A percentile compares a stretch with the other conserved stretches of the same genome.
Evolutionary conservation across 1,139 yeast genomes (phyloP).

Genomic region (Hanseniaspora uvarum): DNA sequence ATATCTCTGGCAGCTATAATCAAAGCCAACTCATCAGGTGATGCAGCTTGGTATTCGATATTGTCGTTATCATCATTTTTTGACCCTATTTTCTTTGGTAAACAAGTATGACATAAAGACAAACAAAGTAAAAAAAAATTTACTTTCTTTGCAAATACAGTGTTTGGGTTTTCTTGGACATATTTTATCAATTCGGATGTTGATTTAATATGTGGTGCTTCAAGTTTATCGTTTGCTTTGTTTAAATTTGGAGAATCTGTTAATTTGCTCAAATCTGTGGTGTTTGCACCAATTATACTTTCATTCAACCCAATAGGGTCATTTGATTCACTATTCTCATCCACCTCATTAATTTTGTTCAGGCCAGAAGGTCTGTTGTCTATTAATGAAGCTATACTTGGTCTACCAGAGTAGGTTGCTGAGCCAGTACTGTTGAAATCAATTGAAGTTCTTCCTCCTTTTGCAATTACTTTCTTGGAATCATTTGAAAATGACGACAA

Average conservation of each 20-base stretch:
- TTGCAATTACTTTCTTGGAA: neutral
- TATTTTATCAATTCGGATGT: constrained; percentile 57
- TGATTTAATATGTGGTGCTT: constrained; percentile 35
- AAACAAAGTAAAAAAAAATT: constrained; percentile 68
- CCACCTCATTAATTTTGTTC: constrained; percentile 17
- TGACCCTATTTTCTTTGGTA: constrained; percentile 44
- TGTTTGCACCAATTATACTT: constrained; percentile 9
- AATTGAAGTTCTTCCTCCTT: constrained; percentile 26
- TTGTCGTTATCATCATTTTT: neutral
- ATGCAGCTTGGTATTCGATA: constrained; percentile 71
- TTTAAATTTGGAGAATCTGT: constrained; percentile 12
- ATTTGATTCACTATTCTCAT: constrained; percentile 27
- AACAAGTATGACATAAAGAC: constrained; percentile 82
- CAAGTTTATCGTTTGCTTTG: neutral
- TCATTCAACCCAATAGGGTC: too few relatives aligned
- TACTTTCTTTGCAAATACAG: constrained; percentile 61
- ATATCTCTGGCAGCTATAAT: constrained; percentile 90
- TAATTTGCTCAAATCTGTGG: neutral
- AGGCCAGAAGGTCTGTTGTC: constrained; percentile 16
- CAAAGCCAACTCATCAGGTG: constrained; percentile 91
- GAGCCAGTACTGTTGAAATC: constrained; percentile 35
- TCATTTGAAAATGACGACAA: neutral
- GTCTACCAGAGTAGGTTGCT: constrained; percentile 40
- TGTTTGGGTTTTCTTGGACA: constrained; percentile 60
- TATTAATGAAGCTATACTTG: constrained; percentile 40